Base-by-base conservation (phyloP, 176 grass and related monocot species). In the Tillandsia leiboldiana region DNA sequence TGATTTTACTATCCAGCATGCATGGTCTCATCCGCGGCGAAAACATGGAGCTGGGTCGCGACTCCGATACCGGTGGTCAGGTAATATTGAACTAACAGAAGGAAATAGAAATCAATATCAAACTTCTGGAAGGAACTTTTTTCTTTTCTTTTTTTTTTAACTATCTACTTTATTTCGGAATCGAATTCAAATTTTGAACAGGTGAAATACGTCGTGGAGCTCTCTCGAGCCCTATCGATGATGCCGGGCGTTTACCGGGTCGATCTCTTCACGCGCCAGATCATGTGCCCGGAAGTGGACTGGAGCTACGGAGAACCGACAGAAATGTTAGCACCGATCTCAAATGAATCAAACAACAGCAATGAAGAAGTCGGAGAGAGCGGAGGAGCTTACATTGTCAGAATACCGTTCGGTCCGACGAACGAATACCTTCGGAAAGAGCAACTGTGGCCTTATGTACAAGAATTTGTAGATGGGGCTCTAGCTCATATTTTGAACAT, bases 51-150 rank as follows among this genome's bases (percentile, higher is more conserved):
- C 84, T 96, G 66, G 91, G 84, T 11, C 67, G 84, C 33, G 91
- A 96, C 80, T 96, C 91, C 57, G 91, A 96, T 73, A 96, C 91
- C 9, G 91, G 87, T 3, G 91, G 87, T 67, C 91, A 96, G 87
- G 91, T 95, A 77, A 56, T 66, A 66, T 2, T 24, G 1, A 24
- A 24, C 24, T 24, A 24, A 24, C 24, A 24, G 24, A 24, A 24
- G 24, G 24, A 24, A 24, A 24, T 24, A 24, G 24, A 24, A 24
- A 24, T 24, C 24, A 1, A 24, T 24, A 24, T 24, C 24, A 24
- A 24, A 24, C 24, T 24, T 67, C 58, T 11, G 0, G 10, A 51
- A n/a, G 50, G 51, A 2, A 26, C 70, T 0, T 51, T 76, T n/a
- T n/a, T n/a, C n/a, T n/a, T n/a, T 74, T 90, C 33, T 22, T 69